A percentile compares a stretch with the other conserved stretches of the same genome.
These are phyloP conservation scores for Eucalyptus urophylla DNA, from an alignment of 345 rosid species.

Conservation along the genomic window DNA sequence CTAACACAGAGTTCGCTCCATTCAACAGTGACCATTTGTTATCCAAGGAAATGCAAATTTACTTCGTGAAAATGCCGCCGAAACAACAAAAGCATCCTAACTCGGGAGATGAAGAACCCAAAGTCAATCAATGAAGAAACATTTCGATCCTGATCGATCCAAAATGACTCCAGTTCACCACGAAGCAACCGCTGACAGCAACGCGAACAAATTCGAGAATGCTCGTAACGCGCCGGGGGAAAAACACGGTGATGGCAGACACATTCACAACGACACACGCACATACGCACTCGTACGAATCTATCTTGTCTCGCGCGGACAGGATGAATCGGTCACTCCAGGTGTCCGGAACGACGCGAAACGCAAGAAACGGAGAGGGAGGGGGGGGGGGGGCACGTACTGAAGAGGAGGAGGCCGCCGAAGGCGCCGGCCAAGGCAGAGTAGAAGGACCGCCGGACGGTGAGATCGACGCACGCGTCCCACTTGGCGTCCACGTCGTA, in stretches of 20 bases:
- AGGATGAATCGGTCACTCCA: neutral
- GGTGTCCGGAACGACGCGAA: neutral
- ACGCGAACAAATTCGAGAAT: neutral
- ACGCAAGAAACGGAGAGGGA: neutral
- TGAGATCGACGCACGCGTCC: slow-evolving; percentile 88
- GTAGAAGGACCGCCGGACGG: slow-evolving; percentile 73
- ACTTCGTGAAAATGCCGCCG: neutral
- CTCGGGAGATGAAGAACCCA: neutral
- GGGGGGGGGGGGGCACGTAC: slow-evolving; percentile 16
- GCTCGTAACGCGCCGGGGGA: neutral
- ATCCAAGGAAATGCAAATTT: neutral
- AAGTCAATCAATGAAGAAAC: neutral
- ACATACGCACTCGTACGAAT: neutral
- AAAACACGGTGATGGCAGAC: neutral
- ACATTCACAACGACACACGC: neutral
- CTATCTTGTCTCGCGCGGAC: neutral
- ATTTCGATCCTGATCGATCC: neutral
- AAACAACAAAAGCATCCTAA: neutral
- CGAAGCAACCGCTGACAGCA: neutral
- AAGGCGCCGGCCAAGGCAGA: slow-evolving; percentile 77
- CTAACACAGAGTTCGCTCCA: neutral
- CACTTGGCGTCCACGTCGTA: slow-evolving; percentile 69
- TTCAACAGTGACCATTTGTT: neutral
- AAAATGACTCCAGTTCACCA: neutral
- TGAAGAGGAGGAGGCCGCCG: slow-evolving; percentile 79